Evolutionary conservation across 139 green algal species (phyloP), one percentile per base, ranked within the genome.

Genomic region (Closterium sp.): DNA sequence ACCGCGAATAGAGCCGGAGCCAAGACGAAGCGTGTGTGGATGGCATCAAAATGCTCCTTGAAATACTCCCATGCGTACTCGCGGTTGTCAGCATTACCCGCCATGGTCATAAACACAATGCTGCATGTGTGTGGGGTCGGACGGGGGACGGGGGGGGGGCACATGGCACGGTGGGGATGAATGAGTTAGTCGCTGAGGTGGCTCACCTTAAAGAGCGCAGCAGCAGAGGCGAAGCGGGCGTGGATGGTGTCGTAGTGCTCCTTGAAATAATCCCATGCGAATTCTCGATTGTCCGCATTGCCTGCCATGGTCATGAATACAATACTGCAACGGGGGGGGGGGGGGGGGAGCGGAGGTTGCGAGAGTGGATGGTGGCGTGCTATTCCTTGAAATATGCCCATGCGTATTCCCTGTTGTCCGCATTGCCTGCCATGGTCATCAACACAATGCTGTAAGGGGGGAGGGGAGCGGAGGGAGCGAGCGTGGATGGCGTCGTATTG

Each of bases 11-110:
- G 23, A 3, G 38, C 86, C 21, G 83, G 19, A 34, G 83, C n/a
- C 30, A 23, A 33, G 7, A 28, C 30, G 83, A 86, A 86, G 83
- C 83, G 83, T 4, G n/a, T 28, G 21, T 94, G 93, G 33, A 94
- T 69, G 33, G 34, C 35, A 30, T 86, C 84, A 25, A 34, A 94
- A 34, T 91, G 89, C 90, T 90, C 88, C 55, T 90, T 90, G 23
- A 94, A 86, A 69, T 84, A 93, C 36, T 93, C 85, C 92, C 92
- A 94, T 21, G 55, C 31, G 69, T 88, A 38, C 34, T 93, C 92
- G 36, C 91, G 88, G 25, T 66, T 91, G 34, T 88, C 32, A 21
- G 28, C 32, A 91, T 90, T 94, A 31, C 23, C 33, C 32, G 91
- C 81, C 81, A 94, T 36, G n/a, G 84, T 33, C 25, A 30, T 34